phyloP scores from a whole-genome alignment of 2,329 filamentous ascomycete genomes.

The Trichoderma afroharzianum region DNA sequence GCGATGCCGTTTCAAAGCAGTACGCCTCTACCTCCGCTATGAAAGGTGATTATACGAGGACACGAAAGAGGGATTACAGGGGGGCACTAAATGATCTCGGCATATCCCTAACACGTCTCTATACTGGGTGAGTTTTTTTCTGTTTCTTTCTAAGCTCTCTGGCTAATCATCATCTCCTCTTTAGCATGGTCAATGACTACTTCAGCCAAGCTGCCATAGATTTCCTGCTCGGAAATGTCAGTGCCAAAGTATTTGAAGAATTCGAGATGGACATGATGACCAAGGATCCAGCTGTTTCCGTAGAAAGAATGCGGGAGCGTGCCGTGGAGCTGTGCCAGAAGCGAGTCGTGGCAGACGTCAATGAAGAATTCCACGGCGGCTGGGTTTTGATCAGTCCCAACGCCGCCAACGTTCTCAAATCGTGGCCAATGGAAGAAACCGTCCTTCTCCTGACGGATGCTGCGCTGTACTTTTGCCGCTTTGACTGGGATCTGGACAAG shows the following conservation, averaged over 20 bases:
- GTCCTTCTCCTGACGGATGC: slow-evolving; percentile 82
- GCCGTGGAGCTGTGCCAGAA: slow-evolving; percentile 87
- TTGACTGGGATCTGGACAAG: slow-evolving; percentile 95
- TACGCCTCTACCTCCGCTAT: slow-evolving; percentile 94
- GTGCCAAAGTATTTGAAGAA: slow-evolving; percentile 81
- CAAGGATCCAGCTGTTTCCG: slow-evolving; percentile 84
- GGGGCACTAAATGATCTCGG: slow-evolving; percentile 90
- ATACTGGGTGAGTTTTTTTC: slow-evolving; percentile 53
- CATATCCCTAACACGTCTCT: slow-evolving; percentile 75
- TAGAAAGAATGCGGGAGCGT: slow-evolving; percentile 77
- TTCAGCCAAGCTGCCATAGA: slow-evolving; percentile 95
- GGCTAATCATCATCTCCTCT: slow-evolving; percentile 35
- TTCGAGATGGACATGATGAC: slow-evolving; percentile 94
- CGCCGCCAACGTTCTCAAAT: slow-evolving; percentile 63
- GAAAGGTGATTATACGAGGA: slow-evolving; percentile 95
- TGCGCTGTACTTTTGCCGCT: slow-evolving; percentile 83
- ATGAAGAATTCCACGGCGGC: slow-evolving; percentile 80
- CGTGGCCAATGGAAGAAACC: slow-evolving; percentile 79
- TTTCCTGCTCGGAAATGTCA: slow-evolving; percentile 86
- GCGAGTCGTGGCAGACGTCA: slow-evolving; percentile 78
- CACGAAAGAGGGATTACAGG: slow-evolving; percentile 82
- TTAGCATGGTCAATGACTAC: slow-evolving; percentile 95
- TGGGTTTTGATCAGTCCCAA: slow-evolving; percentile 84
- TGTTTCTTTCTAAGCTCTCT: no score
- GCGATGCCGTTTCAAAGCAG: slow-evolving; percentile 90